Evolutionary conservation across 768 basidiomycete genomes (phyloP), one percentile per base, ranked within the genome.

Genomic region (Amyloporia xantha): DNA sequence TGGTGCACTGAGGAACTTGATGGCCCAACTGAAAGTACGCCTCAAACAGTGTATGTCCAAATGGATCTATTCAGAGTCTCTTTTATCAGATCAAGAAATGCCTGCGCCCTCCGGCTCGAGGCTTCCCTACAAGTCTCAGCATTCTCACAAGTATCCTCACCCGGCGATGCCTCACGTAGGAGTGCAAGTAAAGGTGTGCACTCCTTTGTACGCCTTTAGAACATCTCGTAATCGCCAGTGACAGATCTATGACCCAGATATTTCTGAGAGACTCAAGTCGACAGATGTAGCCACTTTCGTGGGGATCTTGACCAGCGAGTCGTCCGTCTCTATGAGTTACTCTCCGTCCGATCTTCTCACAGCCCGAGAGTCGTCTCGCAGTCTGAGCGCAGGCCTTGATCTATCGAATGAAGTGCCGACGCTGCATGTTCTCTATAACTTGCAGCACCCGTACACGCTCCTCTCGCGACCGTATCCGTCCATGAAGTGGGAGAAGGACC

Each of bases 211-310:
- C 7, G 30, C 30, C 30, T 15, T 7, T 33, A 33, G 7, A 33
- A 33, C 30, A 33, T 33, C 9, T 7, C 30, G 7, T 15, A 33
- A 33, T 15, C 17, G 6, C 38, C 38, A 39, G 26, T n/a, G n/a
- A n/a, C 53, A 90, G 84, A 66, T 88, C 35, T 88, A 89, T 54
- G 77, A 80, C 44, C 62, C 59, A 38, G 51, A 60, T n/a, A 55
- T 63, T 17, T 59, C 68, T 1, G 72, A 79, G 19, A 59, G 66
- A 0, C 65, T 84, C 41, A 82, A 78, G 54, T 63, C 81, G 13
- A 81, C 86, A 0, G 81, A 87, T 47, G 48, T 88, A 5, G 66
- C 72, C 13, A 82, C 75, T 5, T 87, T 91, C 55, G 75, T 91
- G 39, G 89, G 89, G 4, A 81, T 90, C n/a, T 61, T 84, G 15